These are phyloP conservation scores for Phyllosticta ampelicida DNA, from an alignment of 2,329 filamentous ascomycete species.

Conservation along the genomic window DNA sequence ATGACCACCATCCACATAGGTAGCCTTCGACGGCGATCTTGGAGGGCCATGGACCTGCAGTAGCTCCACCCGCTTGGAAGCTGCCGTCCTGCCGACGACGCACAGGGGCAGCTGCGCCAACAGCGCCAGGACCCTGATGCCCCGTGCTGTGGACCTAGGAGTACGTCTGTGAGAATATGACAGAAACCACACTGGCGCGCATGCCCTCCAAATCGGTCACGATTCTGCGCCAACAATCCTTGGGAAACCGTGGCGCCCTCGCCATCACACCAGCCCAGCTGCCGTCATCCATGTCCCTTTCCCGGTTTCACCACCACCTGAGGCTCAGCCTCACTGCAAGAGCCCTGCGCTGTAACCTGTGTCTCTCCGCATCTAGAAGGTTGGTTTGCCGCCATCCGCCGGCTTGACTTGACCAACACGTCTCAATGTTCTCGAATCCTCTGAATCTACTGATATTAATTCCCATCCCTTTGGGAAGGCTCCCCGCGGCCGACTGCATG, in stretches of 20 bases:
- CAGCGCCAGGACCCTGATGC: slow-evolving; percentile 2
- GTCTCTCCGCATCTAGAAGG: background rate
- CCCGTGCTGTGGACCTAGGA: background rate
- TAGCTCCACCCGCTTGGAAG: slow-evolving; percentile 5
- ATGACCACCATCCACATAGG: background rate
- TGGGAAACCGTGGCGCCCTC: slow-evolving; percentile 8
- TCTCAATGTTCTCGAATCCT: background rate
- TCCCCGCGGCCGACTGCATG: background rate
- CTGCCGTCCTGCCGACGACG: slow-evolving; percentile 4
- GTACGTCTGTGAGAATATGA: slow-evolving; percentile 6
- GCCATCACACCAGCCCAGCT: slow-evolving; percentile 3
- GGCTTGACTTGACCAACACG: background rate
- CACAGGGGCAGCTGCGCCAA: background rate
- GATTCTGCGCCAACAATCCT: slow-evolving; percentile 8
- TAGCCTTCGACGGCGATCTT: slow-evolving; percentile 2
- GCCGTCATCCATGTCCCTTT: slow-evolving; percentile 4
- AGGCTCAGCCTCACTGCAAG: slow-evolving; percentile 3
- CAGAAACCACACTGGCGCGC: slow-evolving; percentile 1
- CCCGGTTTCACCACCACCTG: slow-evolving; percentile 8
- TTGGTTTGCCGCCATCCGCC: background rate
- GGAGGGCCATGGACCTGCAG: slow-evolving; percentile 9
- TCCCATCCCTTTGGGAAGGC: background rate
- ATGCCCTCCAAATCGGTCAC: slow-evolving; percentile 7
- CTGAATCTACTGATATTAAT: background rate
- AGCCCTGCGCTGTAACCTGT: slow-evolving; percentile 5